Evolutionary conservation across 2,329 filamentous ascomycete species (phyloP), one percentile per base, ranked within the genome.

Genomic region (Penicillium sp.): DNA sequence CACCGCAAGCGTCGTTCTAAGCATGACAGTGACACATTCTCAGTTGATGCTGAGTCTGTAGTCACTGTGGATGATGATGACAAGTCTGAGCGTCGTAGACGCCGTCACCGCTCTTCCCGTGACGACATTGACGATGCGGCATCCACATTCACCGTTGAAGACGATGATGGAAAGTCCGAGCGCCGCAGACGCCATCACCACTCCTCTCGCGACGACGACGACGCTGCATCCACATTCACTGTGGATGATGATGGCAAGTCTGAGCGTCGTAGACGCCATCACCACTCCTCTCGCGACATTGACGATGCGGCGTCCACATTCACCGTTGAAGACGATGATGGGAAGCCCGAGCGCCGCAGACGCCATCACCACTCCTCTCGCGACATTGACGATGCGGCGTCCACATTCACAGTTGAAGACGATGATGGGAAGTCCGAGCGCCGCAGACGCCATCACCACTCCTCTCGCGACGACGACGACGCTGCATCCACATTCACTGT

Each of bases 61-160:
- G 58, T 64, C 21, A 65, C 57, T 10, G 49, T 51, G 23, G 31
- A 61, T 21, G 64, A 66, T 23, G 69, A 68, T 6, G 62, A 69
- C 11, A 69, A 65, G 44, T 66, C 67, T 23, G 59, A 69, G 27
- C 57, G 60, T 16, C 62, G 55, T 44, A 55, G 54, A 49, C 53
- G 56, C 35, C 60, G 53, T 11, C 55, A 61, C 23, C 58, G 54
- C 8, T 61, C 60, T 3, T 62, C 60, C n/a, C 39, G 43, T 1
- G 50, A 45, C 8, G 55, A 54, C n/a, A 11, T 29, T 29, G 39
- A 50, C 45, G 48, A 52, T 29, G 35, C 29, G 6, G 48, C 25
- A 9, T 56, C 54, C n/a, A 29, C 43, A 37, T 33, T 29, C 48
- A 37, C 43, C 27, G 48, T 29, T 51, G 61, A 62, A 31, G 64